Evolutionary conservation across 495 filamentous ascomycete species (phyloP).

Genomic region (Diplogelasinospora grovesii): DNA sequence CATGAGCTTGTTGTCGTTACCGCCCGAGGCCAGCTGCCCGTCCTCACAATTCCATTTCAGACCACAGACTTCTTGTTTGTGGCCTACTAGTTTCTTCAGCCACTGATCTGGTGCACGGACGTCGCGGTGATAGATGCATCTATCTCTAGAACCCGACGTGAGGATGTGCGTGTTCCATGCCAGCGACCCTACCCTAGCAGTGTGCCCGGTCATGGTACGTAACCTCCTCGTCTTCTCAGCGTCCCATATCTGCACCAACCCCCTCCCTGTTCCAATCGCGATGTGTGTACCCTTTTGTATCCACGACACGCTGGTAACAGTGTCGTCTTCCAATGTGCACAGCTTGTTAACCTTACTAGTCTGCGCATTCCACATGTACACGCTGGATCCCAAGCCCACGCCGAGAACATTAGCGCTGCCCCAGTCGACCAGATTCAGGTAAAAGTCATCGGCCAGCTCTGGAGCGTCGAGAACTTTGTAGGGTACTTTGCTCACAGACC

Average conservation of each 20-base stretch:
- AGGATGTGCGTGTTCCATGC: constrained; percentile 98
- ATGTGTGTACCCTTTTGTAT: constrained; percentile 95
- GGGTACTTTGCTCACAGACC: constrained; percentile 89
- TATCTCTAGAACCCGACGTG: constrained; percentile 90
- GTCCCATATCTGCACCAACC: constrained; percentile 96
- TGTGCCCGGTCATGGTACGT: constrained; percentile 94
- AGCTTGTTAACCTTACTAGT: constrained; percentile 83
- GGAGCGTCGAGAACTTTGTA: constrained; percentile 97
- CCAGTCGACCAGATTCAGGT: constrained; percentile 96
- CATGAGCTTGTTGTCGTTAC: constrained; percentile 97
- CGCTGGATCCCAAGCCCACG: constrained; percentile 83
- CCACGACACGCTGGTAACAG: constrained; percentile 94
- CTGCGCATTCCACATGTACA: constrained; percentile 98
- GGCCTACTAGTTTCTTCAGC: constrained; percentile 75
- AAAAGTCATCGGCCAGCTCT: constrained; percentile 94
- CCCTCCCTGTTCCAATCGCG: constrained; percentile 88
- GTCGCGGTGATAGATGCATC: constrained; percentile 88
- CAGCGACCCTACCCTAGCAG: constrained; percentile 78
- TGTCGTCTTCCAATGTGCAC: constrained; percentile 88
- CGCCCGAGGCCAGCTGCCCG: constrained; percentile 89
- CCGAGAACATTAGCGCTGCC: constrained; percentile 90
- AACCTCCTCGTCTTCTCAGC: constrained; percentile 76
- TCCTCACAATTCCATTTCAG: constrained; percentile 95
- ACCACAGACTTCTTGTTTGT: constrained; percentile 99
- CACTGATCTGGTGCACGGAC: constrained; percentile 90